Conservation (phyloP, 345 rosid species). For the Syzygium jambos region DNA sequence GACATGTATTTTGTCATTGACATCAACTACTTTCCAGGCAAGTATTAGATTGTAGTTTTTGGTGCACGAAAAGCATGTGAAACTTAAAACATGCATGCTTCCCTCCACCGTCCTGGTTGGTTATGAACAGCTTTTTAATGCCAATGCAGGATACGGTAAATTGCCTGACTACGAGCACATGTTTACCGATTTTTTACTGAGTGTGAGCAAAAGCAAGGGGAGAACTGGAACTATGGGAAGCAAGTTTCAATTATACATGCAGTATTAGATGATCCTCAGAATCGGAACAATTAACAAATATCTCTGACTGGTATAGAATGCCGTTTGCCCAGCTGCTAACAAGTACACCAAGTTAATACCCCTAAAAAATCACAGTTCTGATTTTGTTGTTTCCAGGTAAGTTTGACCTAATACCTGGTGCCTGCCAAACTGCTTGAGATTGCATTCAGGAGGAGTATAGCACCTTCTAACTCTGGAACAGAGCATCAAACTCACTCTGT, state of each 20-base stretch:
- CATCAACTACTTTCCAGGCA: constrained; percentile 94
- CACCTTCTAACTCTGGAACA: not conserved
- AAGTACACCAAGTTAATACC: not conserved
- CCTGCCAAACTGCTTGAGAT: not conserved
- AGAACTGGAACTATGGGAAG: constrained; percentile 7
- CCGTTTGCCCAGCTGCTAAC: not conserved
- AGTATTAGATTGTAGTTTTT: constrained; percentile 7
- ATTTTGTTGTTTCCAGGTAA: not conserved
- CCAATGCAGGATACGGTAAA: constrained; percentile 72
- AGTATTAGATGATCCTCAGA: not conserved
- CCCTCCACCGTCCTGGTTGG: not conserved
- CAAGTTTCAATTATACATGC: constrained; percentile 1
- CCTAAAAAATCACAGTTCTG: not conserved
- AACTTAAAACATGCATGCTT: not conserved
- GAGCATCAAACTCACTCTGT: not conserved
- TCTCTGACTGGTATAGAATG: not conserved
- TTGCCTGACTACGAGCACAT: constrained; percentile 80
- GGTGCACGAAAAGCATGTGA: not conserved
- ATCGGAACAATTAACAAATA: constrained; percentile 3
- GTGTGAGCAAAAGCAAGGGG: constrained; percentile 31
- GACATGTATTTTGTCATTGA: constrained; percentile 76
- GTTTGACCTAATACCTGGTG: not conserved
- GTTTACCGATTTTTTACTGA: constrained; percentile 73
- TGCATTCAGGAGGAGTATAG: not conserved
- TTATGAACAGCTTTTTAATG: not conserved